Evolutionary conservation across 495 filamentous ascomycete species (phyloP), one percentile per base, ranked within the genome.

Genomic region (Neurospora hispaniola): DNA sequence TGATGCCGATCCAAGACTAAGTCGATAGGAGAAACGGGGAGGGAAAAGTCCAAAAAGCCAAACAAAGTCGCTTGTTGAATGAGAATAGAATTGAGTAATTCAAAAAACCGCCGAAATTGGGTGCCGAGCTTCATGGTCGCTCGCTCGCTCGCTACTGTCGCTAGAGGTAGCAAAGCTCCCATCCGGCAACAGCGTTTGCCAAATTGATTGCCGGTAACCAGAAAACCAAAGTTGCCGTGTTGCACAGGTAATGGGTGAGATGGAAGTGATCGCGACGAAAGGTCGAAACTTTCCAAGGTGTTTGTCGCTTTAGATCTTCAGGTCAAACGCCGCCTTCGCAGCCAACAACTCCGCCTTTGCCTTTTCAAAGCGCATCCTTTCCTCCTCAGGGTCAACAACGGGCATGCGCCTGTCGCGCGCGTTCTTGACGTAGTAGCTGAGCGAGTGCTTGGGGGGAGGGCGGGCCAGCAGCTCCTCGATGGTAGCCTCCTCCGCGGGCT

Each of bases 401-500:
- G 72, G 72, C 42, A 44, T 7, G 11, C 70, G 5, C 43, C 23
- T 23, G 42, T 72, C 73, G 12, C 77, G 76, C 3, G 77, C 80
- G 69, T 81, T 79, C 78, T 82, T 81, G 42, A 83, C 75, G 43
- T 79, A 82, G 76, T 83, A 77, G 68, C 77, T 44, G n/a, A 84
- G 75, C 16, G 81, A 80, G 71, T 78, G 79, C 74, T 78, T 80
- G 44, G 72, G 71, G 0, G 84, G 83, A 73, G 76, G 69, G 42
- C 79, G 80, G 7, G 82, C 79, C 18, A 86, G 80, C 48, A 84
- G 78, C 73, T 80, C 77, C 41, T 80, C 82, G 44, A 86, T 73
- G 62, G 78, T 79, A 20, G 82, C 70, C 69, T 84, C 81, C 4
- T 73, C 54, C 0, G 68, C 42, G 0, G 84, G 84, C 74, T 80